Evolutionary conservation across 2,329 filamentous ascomycete species (phyloP), one percentile per base, ranked within the genome.

Genomic region (Colletotrichum lupini): DNA sequence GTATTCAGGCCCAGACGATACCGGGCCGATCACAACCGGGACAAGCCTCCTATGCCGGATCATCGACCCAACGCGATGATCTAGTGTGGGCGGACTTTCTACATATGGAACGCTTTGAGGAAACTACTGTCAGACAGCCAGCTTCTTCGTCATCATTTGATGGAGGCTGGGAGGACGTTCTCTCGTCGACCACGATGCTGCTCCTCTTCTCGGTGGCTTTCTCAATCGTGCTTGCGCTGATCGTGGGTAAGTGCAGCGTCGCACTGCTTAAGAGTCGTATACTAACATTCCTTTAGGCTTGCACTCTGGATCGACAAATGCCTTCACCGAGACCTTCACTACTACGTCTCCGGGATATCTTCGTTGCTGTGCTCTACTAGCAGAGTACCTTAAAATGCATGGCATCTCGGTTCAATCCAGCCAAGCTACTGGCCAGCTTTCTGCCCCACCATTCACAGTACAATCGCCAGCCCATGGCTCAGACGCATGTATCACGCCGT

Each of bases 131-230:
- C 4, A 56, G 26, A 1, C 66, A 5, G 9, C 19, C 32, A 1
- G n/a, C 28, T 2, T 24, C 58, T 11, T 61, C 35, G 19, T 6
- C 12, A 24, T 22, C 65, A 8, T 19, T 14, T 1, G 6, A 24
- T 8, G 63, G 32, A 11, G 66, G 61, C 37, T 74, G 68, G 72
- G 67, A 75, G 11, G 74, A 75, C 26, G 57, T 69, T 35, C 64
- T 76, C 1, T 62, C 75, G 1, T 59, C 68, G 32, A 73, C 67
- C 37, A 75, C 75, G 30, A 62, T 75, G 56, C 67, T 74, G n/a
- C n/a, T 76, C n/a, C 53, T 75, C 14, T 72, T 69, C 5, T 75
- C 75, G 1, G 69, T 75, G 4, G 75, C 72, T 2, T 74, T 76
- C 42, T 75, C 72, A 4, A 60, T 75, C 0, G 60, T 75, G 35